phyloP scores from a whole-genome alignment of 2,329 filamentous ascomycete genomes.

The Fusarium decemcellulare region DNA sequence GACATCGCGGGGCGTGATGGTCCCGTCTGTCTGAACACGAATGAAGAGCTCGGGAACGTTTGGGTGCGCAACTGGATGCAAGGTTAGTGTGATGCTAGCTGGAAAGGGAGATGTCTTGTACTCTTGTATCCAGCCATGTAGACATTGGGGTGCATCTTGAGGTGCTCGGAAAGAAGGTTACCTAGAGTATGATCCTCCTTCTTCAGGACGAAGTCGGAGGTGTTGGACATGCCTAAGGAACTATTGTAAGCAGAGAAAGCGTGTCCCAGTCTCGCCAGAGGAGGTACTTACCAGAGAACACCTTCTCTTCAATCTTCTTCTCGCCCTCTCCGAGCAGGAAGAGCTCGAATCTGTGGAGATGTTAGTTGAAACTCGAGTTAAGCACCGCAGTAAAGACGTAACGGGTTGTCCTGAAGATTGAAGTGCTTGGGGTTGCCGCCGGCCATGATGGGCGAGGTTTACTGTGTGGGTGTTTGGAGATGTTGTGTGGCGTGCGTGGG shows the following conservation, averaged over 20 bases:
- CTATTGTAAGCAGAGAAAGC: slow-evolving; percentile 8
- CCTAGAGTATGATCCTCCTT: slow-evolving; percentile 98
- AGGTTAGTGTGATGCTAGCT: slow-evolving; percentile 15
- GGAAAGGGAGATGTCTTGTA: slow-evolving; percentile 53
- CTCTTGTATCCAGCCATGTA: slow-evolving; percentile 94
- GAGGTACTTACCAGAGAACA: slow-evolving; percentile 84
- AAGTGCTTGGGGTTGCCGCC: slow-evolving; percentile 56
- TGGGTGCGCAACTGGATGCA: slow-evolving; percentile 65
- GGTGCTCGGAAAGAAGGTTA: slow-evolving; percentile 88
- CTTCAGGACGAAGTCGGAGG: slow-evolving; percentile 94
- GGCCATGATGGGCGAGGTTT: slow-evolving; percentile 47
- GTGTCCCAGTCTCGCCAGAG: neutral
- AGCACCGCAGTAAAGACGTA: slow-evolving; percentile 42
- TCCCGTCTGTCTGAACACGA: slow-evolving; percentile 92
- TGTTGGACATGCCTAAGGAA: slow-evolving; percentile 82
- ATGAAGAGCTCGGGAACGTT: slow-evolving; percentile 76
- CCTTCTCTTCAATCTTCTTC: slow-evolving; percentile 91
- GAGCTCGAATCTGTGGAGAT: slow-evolving; percentile 82
- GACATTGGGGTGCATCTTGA: slow-evolving; percentile 87
- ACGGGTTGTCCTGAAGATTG: slow-evolving; percentile 55
- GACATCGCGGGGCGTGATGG: slow-evolving; percentile 89
- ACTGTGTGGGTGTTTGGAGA: neutral
- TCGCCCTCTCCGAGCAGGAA: slow-evolving; percentile 90
- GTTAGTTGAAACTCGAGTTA: slow-evolving; percentile 39
- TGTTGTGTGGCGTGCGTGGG: neutral